A percentile compares a stretch with the other conserved stretches of the same genome.
phyloP scores from a whole-genome alignment of 2,329 filamentous ascomycete species.

The Aspergillus fijiensis region DNA sequence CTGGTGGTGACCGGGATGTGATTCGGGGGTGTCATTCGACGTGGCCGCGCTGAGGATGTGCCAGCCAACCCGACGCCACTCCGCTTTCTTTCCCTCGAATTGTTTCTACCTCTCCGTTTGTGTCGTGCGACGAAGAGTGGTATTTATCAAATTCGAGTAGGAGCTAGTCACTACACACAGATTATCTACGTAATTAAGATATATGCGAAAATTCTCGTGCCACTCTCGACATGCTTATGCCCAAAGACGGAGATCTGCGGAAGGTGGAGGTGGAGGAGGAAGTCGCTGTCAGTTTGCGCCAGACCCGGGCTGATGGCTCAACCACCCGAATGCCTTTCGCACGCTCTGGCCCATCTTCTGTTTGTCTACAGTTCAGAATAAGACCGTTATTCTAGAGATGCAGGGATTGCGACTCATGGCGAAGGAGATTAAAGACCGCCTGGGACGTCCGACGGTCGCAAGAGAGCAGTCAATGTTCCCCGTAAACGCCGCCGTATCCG shows the following conservation, averaged over 20 bases:
- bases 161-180: no score
- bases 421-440: neutral
- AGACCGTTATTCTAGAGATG: neutral
- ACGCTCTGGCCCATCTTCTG: neutral
- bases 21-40: conserved; percentile 29
- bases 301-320: neutral
- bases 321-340: conserved; percentile 2
- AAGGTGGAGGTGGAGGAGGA: neutral
- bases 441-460: neutral
- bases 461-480: neutral
- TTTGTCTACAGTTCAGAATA: neutral
- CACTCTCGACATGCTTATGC: neutral
- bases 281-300: conserved; percentile 14
- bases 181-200: neutral
- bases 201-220: neutral
- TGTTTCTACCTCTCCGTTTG: conserved; percentile 4
- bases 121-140: neutral
- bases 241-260: conserved; percentile 7
- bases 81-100: conserved; percentile 8
- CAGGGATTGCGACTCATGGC: conserved; percentile 2
- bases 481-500: conserved; percentile 1
- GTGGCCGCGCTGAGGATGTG: conserved; percentile 31
- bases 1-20: conserved; percentile 19
- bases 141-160: neutral
- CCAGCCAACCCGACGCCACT: conserved; percentile 24